Base-by-base conservation (phyloP, 208 protist genomes). In the Wallacemonas rigidus region DNA sequence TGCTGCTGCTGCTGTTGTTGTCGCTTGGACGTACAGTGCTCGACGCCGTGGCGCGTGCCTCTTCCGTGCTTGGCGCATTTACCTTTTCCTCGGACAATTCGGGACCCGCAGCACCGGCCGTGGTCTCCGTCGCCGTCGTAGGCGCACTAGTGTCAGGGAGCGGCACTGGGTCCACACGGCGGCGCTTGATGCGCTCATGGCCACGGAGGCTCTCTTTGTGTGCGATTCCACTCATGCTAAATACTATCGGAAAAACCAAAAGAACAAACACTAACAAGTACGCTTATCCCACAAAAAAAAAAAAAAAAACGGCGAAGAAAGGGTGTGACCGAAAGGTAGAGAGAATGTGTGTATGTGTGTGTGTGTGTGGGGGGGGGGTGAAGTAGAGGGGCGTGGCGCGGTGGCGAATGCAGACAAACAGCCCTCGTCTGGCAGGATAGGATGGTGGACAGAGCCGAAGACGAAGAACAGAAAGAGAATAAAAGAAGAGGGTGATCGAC, bases 151-250 rank as follows among this genome's bases (percentile, higher is more conserved):
- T 53, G 40, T 64, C 71, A 1, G 47, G 41, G 9, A 45, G 17
- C 2, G 63, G 14, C 14, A 71, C 69, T 1, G 69, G 50, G 38
- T 81, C 64, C 40, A 82, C 61, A 36, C 87, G 87, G 26, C 83
- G 83, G 26, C 87, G 87, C 58, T 92, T 92, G 47, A 92, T 85
- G 61, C 74, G 65, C 15, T 78, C 68, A 47, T 92, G 83, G 8
- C 67, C 81, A 11, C 81, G 83, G 15, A 89, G 77, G 61, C 81
- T 86, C 62, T 92, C 87, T 74, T 92, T 92, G 79, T 92, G 87
- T n/a, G 58, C 67, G 39, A 85, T 82, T 11, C 74, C 76, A 14
- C 75, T 36, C 76, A 81, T 81, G 38, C 3, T 17, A 45, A 43
- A 69, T 69, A 11, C 45, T 54, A 58, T 17, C 17, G 2, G 35